These are phyloP conservation scores for Dorcoceras hygrometricum DNA, from an alignment of 257 asterid genomes.

Conservation along the genomic window DNA sequence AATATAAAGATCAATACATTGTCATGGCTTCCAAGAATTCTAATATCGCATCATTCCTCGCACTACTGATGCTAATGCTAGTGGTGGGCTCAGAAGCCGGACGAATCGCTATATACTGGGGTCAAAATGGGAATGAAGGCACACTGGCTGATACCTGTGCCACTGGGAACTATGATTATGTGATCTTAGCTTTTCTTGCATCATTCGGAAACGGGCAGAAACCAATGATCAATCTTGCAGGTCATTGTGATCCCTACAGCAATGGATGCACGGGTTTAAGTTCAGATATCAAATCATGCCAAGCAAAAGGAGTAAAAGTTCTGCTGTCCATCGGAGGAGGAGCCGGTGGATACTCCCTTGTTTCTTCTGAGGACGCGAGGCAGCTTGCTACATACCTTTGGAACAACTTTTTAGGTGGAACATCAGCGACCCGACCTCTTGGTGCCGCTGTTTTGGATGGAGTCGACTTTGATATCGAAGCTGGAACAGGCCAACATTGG, in stretches of 20 bases:
- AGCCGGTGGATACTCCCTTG: constrained; percentile 41
- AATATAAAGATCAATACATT: neutral
- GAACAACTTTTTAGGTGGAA: constrained; percentile 56
- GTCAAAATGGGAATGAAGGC: constrained; percentile 60
- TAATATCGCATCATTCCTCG: constrained; percentile 8
- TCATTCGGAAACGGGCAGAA: constrained; percentile 46
- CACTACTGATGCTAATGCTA: constrained; percentile 28
- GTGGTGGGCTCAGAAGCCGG: constrained; percentile 47
- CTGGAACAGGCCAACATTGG: constrained; percentile 48
- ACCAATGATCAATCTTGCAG: constrained; percentile 53
- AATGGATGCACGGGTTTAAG: constrained; percentile 37
- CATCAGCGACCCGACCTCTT: constrained; percentile 40
- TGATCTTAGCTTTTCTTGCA: constrained; percentile 47
- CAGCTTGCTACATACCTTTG: constrained; percentile 47
- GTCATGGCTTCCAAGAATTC: constrained; percentile 35
- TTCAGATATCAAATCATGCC: constrained; percentile 46
- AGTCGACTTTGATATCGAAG: constrained; percentile 56
- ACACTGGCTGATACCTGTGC: constrained; percentile 52
- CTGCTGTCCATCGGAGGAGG: constrained; percentile 60
- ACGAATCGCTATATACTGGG: constrained; percentile 57
- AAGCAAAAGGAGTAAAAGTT: constrained; percentile 47
- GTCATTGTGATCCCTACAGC: constrained; percentile 57
- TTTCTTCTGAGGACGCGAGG: constrained; percentile 39
- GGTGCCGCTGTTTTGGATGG: constrained; percentile 53
- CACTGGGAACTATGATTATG: constrained; percentile 43